Percentiles rank a stretch among this genome's conserved stretches.
These are phyloP conservation scores for Geotrichum klebahnii DNA, from an alignment of 1,139 yeast species.

Conservation along the genomic window DNA sequence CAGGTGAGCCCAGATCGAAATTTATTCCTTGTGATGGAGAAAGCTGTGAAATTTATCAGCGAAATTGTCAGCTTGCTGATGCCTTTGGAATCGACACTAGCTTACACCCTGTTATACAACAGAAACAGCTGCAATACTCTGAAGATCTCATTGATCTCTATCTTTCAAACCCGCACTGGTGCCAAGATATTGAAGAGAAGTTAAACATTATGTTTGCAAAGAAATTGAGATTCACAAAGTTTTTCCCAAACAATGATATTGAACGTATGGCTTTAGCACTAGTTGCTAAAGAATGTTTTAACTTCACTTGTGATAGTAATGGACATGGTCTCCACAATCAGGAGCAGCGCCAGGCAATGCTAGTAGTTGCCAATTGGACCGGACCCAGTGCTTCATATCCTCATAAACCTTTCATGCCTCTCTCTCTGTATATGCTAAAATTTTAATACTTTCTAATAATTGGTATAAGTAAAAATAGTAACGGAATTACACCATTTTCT, in stretches of 20 bases:
- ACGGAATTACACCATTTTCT: too few species aligned
- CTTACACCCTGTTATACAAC: conserved; percentile 7
- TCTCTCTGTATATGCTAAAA: too few species aligned
- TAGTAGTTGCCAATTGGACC: too few species aligned
- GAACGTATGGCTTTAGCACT: too few species aligned
- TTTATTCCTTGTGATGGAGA: conserved; percentile 51
- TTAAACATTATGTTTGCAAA: conserved; percentile 45
- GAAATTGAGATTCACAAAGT: conserved; percentile 50
- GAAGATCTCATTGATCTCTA: conserved; percentile 33
- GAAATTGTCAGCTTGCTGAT: conserved; percentile 59
- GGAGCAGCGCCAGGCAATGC: too few species aligned
- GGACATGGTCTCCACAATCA: too few species aligned
- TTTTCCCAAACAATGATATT: conserved; percentile 78
- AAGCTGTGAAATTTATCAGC: conserved; percentile 55
- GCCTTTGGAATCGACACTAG: conserved; percentile 44
- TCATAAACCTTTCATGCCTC: too few species aligned
- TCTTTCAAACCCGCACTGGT: conserved; percentile 35
- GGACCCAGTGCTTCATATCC: too few species aligned
- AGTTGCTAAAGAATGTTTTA: too few species aligned
- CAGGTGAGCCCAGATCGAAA: conserved; percentile 14
- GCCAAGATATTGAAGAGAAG: conserved; percentile 40
- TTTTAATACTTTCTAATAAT: too few species aligned
- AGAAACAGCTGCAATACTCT: conserved; percentile 22
- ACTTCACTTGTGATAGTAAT: too few species aligned
- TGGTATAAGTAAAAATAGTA: too few species aligned